Evolutionary conservation across 495 filamentous ascomycete genomes (phyloP), one percentile per base, ranked within the genome.

Genomic region (Talaromyces thailandensis): DNA sequence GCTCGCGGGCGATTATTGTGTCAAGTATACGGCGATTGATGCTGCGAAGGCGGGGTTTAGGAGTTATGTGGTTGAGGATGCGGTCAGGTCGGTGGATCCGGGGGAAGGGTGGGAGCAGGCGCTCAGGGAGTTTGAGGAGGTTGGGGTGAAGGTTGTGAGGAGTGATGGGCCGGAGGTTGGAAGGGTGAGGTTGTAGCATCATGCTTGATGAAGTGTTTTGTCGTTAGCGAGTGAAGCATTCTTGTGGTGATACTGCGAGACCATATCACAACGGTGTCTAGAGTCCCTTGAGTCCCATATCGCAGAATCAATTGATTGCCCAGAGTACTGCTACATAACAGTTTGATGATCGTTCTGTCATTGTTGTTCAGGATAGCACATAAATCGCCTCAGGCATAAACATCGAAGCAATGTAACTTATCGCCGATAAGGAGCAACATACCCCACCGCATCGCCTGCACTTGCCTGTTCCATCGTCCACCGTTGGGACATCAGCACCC

Each of bases 1-100:
- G 5, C 70, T 98, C 56, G 93, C 94, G 37, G 87, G 83, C 31
- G 94, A 97, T 73, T 96, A 87, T 71, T 98, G 94, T 73, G 94
- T 98, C 52, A 87, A 86, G 70, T 77, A 69, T 64, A 95, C 89
- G 55, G 93, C 91, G 2, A 65, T 89, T 23, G 89, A 96, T 78
- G 87, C 91, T 7, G 82, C 74, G 8, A 82, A 78, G 67, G 86
- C 88, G 70, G 93, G 92, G 2, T 97, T 94, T 66, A 74, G 70
- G 64, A 89, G 88, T 45, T 88, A 79, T 71, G 81, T 98, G 40
- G 75, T 98, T 18, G 82, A 87, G 68, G 93, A 98, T 67, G 90
- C 80, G 28, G 91, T 87, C 7, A 84, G 76, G 70, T 80, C 88
- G 57, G 90, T 96, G 6, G 83, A 86, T 67, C 70, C 78, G 21